Conservation (phyloP, 495 filamentous ascomycete genomes). For the Cenococcum geophilum region DNA sequence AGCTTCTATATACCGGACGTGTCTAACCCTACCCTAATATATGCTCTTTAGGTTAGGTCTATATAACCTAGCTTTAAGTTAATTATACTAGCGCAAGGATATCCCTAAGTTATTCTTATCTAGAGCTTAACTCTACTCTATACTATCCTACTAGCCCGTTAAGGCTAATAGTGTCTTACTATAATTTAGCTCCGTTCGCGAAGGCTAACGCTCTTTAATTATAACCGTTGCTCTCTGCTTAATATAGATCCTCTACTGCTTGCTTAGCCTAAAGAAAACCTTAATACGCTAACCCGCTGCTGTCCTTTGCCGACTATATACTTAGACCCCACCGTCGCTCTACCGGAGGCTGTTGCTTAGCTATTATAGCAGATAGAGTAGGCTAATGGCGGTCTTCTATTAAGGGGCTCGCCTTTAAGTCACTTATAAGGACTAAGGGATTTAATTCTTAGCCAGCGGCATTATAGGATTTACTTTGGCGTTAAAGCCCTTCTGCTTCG, state of each 20-base stretch:
- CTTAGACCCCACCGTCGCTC: slow-evolving; percentile 2
- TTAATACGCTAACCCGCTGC: slow-evolving; percentile 4
- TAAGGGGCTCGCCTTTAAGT: background rate
- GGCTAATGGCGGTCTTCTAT: slow-evolving; percentile 1
- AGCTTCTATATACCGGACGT: slow-evolving; percentile 15
- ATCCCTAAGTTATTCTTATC: slow-evolving; percentile 8
- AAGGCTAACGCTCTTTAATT: slow-evolving; percentile 6
- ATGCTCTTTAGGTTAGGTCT: slow-evolving; percentile 13
- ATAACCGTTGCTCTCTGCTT: too few species aligned
- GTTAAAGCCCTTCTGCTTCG: slow-evolving; percentile 14
- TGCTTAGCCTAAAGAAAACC: slow-evolving; percentile 13
- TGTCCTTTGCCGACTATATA: background rate
- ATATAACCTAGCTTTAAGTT: slow-evolving; percentile 8
- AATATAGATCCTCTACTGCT: slow-evolving; percentile 12
- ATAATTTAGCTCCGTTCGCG: background rate
- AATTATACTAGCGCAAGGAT: slow-evolving; percentile 8
- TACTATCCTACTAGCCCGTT: slow-evolving; percentile 5
- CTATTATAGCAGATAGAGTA: slow-evolving; percentile 1
- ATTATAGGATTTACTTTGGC: slow-evolving; percentile 15
- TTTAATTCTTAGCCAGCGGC: slow-evolving; percentile 8
- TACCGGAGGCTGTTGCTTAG: slow-evolving; percentile 1
- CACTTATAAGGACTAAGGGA: slow-evolving; percentile 7
- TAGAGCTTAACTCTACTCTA: slow-evolving; percentile 1
- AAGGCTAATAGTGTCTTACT: slow-evolving; percentile 13
- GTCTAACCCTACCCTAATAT: slow-evolving; percentile 11